Percentiles rank a stretch among this genome's conserved stretches.
Evolutionary conservation across 352 stramenopile species (phyloP).

Genomic region (Hyaloperonospora arabidopsidis): DNA sequence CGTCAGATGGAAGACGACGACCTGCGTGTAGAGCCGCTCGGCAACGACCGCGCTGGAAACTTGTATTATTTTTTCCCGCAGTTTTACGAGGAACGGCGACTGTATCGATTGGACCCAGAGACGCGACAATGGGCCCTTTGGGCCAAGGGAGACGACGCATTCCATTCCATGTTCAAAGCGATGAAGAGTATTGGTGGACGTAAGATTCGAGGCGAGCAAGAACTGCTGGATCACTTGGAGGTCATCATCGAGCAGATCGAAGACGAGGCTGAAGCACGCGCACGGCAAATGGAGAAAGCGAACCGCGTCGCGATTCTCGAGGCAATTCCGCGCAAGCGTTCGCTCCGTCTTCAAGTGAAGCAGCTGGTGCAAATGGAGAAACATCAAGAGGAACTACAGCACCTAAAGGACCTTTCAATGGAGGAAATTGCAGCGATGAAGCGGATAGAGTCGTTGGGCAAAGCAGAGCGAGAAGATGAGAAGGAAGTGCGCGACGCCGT

Average conservation of each 20-base stretch:
- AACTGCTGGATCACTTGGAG: constrained; percentile 68
- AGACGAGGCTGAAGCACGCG: constrained; percentile 43
- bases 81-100: constrained; percentile 76
- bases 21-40: constrained; percentile 63
- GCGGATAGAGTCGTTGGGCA: constrained; percentile 54
- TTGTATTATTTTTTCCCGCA: constrained; percentile 81
- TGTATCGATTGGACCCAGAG: constrained; percentile 53
- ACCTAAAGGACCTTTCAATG: constrained; percentile 44
- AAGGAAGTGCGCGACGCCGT: constrained; percentile 48
- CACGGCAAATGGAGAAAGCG: constrained; percentile 59
- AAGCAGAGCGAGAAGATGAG: constrained; percentile 59
- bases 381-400: constrained; percentile 48
- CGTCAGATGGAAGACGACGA: constrained; percentile 85
- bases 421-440: constrained; percentile 68
- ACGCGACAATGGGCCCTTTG: constrained; percentile 61
- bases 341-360: constrained; percentile 78
- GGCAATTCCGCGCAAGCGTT: constrained; percentile 76
- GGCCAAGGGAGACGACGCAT: constrained; percentile 66
- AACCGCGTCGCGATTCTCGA: constrained; percentile 75
- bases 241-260: constrained; percentile 77
- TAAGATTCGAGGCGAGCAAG: constrained; percentile 63
- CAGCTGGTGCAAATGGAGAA: constrained; percentile 76
- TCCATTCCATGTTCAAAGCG: constrained; percentile 44
- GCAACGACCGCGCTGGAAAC: constrained; percentile 65
- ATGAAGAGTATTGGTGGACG: constrained; percentile 56